A percentile compares a stretch with the other conserved stretches of the same genome.
Conservation (phyloP, 805 yeast genomes). For the Metschnikowia bowlesiae region DNA sequence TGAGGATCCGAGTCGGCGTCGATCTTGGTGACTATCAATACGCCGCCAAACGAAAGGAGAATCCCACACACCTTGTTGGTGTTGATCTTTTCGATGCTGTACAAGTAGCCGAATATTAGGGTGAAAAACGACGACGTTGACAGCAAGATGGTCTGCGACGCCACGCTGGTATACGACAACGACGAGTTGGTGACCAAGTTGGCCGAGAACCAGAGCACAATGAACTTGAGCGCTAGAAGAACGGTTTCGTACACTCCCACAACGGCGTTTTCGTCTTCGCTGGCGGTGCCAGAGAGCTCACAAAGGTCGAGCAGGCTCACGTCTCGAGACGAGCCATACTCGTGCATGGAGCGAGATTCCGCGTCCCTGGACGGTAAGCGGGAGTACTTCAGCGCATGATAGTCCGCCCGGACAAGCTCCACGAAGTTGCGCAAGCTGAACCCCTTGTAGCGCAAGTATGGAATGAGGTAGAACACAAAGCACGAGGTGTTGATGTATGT, state of each 20-base stretch:
- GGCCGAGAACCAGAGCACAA: slow-evolving; percentile 85
- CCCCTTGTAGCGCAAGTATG: slow-evolving; percentile 40
- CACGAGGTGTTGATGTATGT: slow-evolving; percentile 89
- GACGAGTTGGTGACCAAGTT: slow-evolving; percentile 84
- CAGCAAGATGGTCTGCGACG: slow-evolving; percentile 88
- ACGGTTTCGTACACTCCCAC: slow-evolving; percentile 57
- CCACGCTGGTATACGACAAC: slow-evolving; percentile 83
- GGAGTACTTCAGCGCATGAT: slow-evolving; percentile 8
- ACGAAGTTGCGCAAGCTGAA: slow-evolving; percentile 22
- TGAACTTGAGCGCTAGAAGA: slow-evolving; percentile 71
- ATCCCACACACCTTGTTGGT: slow-evolving; percentile 65
- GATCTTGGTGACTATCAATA: slow-evolving; percentile 67
- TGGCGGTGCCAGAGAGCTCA: neutral
- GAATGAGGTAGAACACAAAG: slow-evolving; percentile 72
- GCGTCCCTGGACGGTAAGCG: neutral
- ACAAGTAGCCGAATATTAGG: slow-evolving; percentile 69
- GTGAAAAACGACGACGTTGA: slow-evolving; percentile 95
- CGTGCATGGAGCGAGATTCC: slow-evolving; percentile 4
- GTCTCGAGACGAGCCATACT: slow-evolving; percentile 13
- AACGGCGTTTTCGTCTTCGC: slow-evolving; percentile 21
- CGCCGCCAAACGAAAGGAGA: slow-evolving; percentile 69
- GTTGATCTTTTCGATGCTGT: slow-evolving; percentile 66
- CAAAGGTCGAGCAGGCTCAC: slow-evolving; percentile 4
- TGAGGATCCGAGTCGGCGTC: slow-evolving; percentile 34
- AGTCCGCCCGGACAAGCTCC: slow-evolving; percentile 21